A percentile compares a stretch with the other conserved stretches of the same genome.
Evolutionary conservation across 345 rosid genomes (phyloP).

Genomic region (Ailanthus altissimus): DNA sequence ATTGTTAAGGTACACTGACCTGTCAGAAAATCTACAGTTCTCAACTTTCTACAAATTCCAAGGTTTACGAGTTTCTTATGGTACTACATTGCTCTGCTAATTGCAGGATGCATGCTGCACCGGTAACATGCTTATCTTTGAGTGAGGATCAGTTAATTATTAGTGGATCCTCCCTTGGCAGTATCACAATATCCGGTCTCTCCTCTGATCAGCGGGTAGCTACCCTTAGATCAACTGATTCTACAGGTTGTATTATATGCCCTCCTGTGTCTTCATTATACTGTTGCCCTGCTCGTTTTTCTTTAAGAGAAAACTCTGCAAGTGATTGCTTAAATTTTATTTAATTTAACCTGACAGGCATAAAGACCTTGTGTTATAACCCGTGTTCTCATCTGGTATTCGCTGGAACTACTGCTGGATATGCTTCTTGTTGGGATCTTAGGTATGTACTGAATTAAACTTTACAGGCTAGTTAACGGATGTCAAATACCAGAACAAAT

Average conservation of each 20-base stretch:
- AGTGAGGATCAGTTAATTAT: slow-evolving; percentile 65
- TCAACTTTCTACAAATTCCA: neutral
- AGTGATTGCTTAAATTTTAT: slow-evolving; percentile 9
- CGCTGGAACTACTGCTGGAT: slow-evolving; percentile 79
- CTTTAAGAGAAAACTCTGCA: neutral
- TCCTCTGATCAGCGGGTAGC: slow-evolving; percentile 60
- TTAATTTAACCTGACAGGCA: slow-evolving; percentile 49
- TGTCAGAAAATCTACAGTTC: neutral
- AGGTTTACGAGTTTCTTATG: neutral
- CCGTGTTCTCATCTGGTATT: slow-evolving; percentile 59
- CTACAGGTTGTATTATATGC: slow-evolving; percentile 48
- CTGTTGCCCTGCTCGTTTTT: neutral
- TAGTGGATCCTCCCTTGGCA: slow-evolving; percentile 74
- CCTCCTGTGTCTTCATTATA: slow-evolving; percentile 6
- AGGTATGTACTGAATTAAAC: slow-evolving; percentile 46
- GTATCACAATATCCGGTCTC: slow-evolving; percentile 67
- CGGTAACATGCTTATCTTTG: slow-evolving; percentile 72
- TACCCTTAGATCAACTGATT: slow-evolving; percentile 60
- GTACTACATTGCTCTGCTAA: neutral
- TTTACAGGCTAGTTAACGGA: neutral
- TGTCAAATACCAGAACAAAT: neutral
- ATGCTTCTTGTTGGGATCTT: slow-evolving; percentile 78
- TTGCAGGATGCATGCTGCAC: slow-evolving; percentile 75
- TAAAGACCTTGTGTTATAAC: slow-evolving; percentile 66
- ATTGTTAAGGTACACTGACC: neutral